Conservation (phyloP, 495 filamentous ascomycete species). For the Penicillium waksmanii region DNA sequence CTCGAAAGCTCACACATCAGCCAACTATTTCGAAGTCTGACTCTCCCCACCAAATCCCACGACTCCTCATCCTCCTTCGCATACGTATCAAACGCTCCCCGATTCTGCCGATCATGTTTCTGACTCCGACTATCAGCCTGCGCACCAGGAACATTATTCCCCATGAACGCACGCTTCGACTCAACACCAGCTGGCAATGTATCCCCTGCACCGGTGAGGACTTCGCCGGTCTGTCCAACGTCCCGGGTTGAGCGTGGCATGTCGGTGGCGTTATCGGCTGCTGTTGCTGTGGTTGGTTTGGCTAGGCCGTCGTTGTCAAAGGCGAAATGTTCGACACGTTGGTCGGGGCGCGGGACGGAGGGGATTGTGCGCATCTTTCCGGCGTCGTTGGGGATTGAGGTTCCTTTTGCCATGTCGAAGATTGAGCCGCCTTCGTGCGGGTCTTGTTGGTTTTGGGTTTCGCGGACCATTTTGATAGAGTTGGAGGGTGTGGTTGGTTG, state of each 20-base stretch:
- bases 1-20: no score
- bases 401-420: constrained; percentile 59
- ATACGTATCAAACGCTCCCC: constrained; percentile 45
- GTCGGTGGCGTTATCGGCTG: constrained; percentile 56
- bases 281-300: constrained; percentile 41
- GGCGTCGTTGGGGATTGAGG: constrained; percentile 57
- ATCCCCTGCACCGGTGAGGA: constrained; percentile 56
- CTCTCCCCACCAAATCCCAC: constrained; percentile 22
- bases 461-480: constrained; percentile 25
- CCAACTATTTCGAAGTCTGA: no score
- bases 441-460: constrained; percentile 15
- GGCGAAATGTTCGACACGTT: constrained; percentile 37
- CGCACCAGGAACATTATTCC: constrained; percentile 36
- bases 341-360: constrained; percentile 59
- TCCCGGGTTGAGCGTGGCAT: constrained; percentile 55
- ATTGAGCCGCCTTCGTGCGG: constrained; percentile 40
- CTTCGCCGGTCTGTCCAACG: constrained; percentile 49
- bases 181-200: constrained; percentile 48
- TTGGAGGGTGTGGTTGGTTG: neutral
- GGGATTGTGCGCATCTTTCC: constrained; percentile 56
- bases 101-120: constrained; percentile 48
- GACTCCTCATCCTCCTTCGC: constrained; percentile 31
- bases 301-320: constrained; percentile 38
- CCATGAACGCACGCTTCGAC: constrained; percentile 48
- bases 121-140: constrained; percentile 41